Percentiles rank a stretch among this genome's conserved stretches.
Conservation (phyloP, 176 grass and related monocot species). For the Luzula sylvatica region DNA sequence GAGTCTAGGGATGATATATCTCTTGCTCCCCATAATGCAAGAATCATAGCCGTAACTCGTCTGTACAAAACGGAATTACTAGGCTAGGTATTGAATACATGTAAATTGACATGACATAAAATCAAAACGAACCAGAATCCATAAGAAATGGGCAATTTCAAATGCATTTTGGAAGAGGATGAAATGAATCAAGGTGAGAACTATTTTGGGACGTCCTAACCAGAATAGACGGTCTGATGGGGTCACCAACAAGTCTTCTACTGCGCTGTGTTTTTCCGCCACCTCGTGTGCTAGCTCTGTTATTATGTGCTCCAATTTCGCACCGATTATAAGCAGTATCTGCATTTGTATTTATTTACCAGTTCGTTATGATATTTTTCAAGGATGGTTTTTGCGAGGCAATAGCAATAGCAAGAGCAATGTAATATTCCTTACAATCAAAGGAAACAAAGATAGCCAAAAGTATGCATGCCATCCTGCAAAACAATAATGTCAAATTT, state of each 20-base stretch:
- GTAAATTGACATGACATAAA: too few species aligned
- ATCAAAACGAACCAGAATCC: slow-evolving; percentile 47
- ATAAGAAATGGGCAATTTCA: slow-evolving; percentile 77
- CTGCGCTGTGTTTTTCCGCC: slow-evolving; percentile 33
- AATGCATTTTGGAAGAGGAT: slow-evolving; percentile 77
- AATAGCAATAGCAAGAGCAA: too few species aligned
- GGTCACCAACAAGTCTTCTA: slow-evolving; percentile 48
- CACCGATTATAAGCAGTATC: slow-evolving; percentile 49
- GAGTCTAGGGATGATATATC: slow-evolving; percentile 34
- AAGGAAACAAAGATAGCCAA: slow-evolving; percentile 48
- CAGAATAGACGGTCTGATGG: slow-evolving; percentile 72
- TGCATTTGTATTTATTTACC: slow-evolving; percentile 7
- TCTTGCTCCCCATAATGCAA: slow-evolving; percentile 42
- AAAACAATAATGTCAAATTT: background rate
- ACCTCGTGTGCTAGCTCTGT: slow-evolving; percentile 57
- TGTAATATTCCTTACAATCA: slow-evolving; percentile 54
- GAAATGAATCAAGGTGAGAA: slow-evolving; percentile 65
- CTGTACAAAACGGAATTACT: slow-evolving; percentile 13
- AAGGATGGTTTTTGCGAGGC: too few species aligned
- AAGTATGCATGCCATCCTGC: slow-evolving; percentile 73
- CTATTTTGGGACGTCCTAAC: slow-evolving; percentile 52
- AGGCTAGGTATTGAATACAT: too few species aligned
- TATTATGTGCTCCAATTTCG: slow-evolving; percentile 92
- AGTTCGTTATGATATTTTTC: background rate
- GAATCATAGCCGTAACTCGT: slow-evolving; percentile 34